These are phyloP conservation scores for Neonectria ditissima DNA, from an alignment of 2,329 filamentous ascomycete genomes.

Conservation along the genomic window DNA sequence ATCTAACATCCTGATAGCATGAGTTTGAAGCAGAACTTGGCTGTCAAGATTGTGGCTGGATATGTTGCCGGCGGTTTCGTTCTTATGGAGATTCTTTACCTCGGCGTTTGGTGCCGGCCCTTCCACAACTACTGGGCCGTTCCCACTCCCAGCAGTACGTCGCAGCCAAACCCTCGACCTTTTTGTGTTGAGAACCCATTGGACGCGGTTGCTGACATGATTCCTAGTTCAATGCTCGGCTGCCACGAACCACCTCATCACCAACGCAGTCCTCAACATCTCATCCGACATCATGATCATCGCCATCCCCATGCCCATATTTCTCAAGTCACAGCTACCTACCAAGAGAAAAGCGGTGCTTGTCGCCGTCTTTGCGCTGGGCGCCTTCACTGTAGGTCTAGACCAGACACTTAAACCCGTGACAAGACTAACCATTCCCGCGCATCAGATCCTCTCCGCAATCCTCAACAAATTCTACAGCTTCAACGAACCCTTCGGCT, in stretches of 20 bases:
- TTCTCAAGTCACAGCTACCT: constrained; percentile 62
- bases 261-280: constrained; percentile 70
- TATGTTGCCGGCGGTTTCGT: constrained; percentile 62
- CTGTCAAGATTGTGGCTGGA: constrained; percentile 60
- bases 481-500: constrained; percentile 53
- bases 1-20: constrained; percentile 48
- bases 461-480: constrained; percentile 60
- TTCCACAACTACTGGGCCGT: constrained; percentile 69
- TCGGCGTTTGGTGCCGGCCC: constrained; percentile 66
- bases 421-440: constrained; percentile 17
- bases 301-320: constrained; percentile 65
- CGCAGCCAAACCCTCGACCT: too few relatives aligned
- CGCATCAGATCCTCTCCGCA: constrained; percentile 59
- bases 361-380: constrained; percentile 58
- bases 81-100: constrained; percentile 62
- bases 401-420: too few relatives aligned
- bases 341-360: constrained; percentile 66
- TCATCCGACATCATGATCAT: constrained; percentile 71
- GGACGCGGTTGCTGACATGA: constrained; percentile 25
- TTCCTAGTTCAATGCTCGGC: constrained; percentile 67
- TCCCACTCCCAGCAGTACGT: constrained; percentile 61
- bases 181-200: not conserved
- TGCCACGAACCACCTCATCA: constrained; percentile 67
- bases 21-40: constrained; percentile 59
- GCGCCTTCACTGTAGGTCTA: constrained; percentile 58